Evolutionary conservation across 169 alveolate genomes (phyloP).

Genomic region (Babesia caballi): DNA sequence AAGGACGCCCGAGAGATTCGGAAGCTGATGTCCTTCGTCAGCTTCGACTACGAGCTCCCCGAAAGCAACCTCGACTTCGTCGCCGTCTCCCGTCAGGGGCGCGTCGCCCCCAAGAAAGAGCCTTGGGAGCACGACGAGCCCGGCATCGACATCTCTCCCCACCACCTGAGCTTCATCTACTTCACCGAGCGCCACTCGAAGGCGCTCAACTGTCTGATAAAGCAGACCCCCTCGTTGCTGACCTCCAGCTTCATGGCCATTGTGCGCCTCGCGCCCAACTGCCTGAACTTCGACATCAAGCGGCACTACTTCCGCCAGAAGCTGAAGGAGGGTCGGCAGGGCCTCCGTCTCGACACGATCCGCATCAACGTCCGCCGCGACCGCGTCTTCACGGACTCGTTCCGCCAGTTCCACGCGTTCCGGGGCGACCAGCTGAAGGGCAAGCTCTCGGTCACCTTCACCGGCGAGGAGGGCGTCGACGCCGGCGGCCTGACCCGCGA

Average conservation of each 20-base stretch:
- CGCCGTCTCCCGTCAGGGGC: constrained; percentile 4
- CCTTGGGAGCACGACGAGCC: constrained; percentile 36
- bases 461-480: constrained; percentile 98
- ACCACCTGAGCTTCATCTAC: constrained; percentile 63
- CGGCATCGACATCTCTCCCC: constrained; percentile 32
- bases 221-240: constrained; percentile 80
- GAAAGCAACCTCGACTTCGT: constrained; percentile 17
- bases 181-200: constrained; percentile 67
- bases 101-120: constrained; percentile 7
- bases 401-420: constrained; percentile 83
- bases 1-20: constrained; percentile 28
- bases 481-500: constrained; percentile 99
- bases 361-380: constrained; percentile 90
- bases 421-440: constrained; percentile 93
- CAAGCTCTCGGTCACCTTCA: constrained; percentile 88
- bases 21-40: constrained; percentile 28
- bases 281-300: constrained; percentile 95
- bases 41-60: constrained; percentile 35
- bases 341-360: constrained; percentile 71
- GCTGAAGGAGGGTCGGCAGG: constrained; percentile 75
- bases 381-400: constrained; percentile 93
- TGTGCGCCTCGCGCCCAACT: constrained; percentile 85
- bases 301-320: constrained; percentile 90
- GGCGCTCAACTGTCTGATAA: constrained; percentile 75
- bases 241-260: constrained; percentile 79